Evolutionary conservation across 2,329 filamentous ascomycete species (phyloP).

Genomic region (Cytospora leucostoma): DNA sequence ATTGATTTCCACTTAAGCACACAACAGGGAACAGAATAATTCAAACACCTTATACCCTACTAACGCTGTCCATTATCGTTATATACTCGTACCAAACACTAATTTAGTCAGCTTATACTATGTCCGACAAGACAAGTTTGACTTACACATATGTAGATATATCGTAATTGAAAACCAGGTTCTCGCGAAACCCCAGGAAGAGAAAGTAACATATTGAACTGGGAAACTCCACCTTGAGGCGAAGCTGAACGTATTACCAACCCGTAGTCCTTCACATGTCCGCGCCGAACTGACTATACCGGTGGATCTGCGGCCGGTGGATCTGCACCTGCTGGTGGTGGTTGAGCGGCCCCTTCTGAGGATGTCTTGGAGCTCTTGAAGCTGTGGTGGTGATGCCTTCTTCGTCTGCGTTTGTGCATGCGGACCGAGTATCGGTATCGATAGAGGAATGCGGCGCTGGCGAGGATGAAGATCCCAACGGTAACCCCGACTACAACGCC

Average conservation of each 20-base stretch:
- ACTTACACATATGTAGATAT: too few relatives aligned
- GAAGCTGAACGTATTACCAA: not conserved
- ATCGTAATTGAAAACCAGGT: too few relatives aligned
- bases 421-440: slow-evolving; percentile 16
- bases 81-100: too few relatives aligned
- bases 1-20: too few relatives aligned
- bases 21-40: too few relatives aligned
- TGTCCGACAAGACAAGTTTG: too few relatives aligned
- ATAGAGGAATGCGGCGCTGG: slow-evolving; percentile 16
- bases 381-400: slow-evolving; percentile 5
- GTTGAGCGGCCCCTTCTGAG: slow-evolving; percentile 2
- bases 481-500: slow-evolving; percentile 13
- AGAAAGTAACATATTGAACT: too few relatives aligned
- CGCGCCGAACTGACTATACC: not conserved
- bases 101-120: too few relatives aligned
- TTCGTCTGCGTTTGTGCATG: slow-evolving; percentile 1
- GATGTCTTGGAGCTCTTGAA: slow-evolving; percentile 9
- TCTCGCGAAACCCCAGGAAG: too few relatives aligned
- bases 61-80: too few relatives aligned
- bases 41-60: too few relatives aligned
- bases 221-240: not conserved
- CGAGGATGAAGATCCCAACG: slow-evolving; percentile 7
- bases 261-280: not conserved
- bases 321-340: not conserved
- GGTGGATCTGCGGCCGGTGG: slow-evolving; percentile 3